phyloP scores from a whole-genome alignment of 208 protist genomes.

The Trypanosoma cruzi region DNA sequence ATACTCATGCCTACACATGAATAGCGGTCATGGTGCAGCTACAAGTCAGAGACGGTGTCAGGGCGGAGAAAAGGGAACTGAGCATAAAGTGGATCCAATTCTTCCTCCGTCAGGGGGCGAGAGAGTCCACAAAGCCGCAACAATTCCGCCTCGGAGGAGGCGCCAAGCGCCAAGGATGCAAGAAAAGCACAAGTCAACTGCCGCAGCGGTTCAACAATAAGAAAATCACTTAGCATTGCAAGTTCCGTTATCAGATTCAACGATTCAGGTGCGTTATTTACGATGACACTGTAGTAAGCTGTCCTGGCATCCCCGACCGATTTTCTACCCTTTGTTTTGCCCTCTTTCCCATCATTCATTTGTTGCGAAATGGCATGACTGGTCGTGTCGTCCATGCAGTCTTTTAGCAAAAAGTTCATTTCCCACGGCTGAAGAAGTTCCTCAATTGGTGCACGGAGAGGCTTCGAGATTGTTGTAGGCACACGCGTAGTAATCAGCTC shows the following conservation, averaged over 20 bases:
- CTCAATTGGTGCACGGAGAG: constrained; percentile 77
- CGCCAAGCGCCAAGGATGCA: constrained; percentile 67
- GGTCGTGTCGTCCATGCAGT: constrained; percentile 42
- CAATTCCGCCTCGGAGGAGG: constrained; percentile 64
- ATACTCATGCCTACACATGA: not conserved
- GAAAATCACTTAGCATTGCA: constrained; percentile 88
- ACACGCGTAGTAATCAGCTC: constrained; percentile 73
- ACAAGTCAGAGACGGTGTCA: constrained; percentile 27
- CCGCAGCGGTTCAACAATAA: constrained; percentile 76
- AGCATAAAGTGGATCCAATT: constrained; percentile 78
- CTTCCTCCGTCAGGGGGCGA: constrained; percentile 55
- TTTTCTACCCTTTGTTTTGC: not conserved
- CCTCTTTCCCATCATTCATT: not conserved
- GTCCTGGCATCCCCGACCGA: not conserved
- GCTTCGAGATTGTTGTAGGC: constrained; percentile 78
- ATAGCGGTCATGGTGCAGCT: not conserved
- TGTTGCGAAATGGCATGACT: constrained; percentile 12
- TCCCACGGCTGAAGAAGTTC: constrained; percentile 87
- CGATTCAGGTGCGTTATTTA: constrained; percentile 37
- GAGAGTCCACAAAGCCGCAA: constrained; percentile 65
- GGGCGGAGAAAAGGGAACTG: constrained; percentile 78
- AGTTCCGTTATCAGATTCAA: constrained; percentile 72
- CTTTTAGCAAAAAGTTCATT: constrained; percentile 61
- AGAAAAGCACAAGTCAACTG: constrained; percentile 84
- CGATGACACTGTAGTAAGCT: constrained; percentile 23